Conservation (phyloP, 352 stramenopile genomes). For the Globisporangium viniferum region DNA sequence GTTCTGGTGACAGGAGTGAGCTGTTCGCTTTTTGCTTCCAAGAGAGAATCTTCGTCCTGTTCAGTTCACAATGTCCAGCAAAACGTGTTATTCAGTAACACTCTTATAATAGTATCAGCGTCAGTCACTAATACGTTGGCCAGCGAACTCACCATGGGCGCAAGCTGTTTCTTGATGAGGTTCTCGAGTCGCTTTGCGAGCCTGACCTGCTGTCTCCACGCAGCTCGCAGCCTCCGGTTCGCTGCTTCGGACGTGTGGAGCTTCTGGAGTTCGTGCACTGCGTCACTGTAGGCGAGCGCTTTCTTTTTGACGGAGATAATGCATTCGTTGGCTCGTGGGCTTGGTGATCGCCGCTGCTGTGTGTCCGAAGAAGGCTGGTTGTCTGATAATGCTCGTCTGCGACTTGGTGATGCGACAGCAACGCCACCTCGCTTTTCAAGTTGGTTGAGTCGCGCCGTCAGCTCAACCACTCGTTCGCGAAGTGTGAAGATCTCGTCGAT, state of each 20-base stretch:
- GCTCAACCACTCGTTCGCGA: slow-evolving; percentile 1
- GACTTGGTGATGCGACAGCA: neutral
- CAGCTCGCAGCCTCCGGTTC: slow-evolving; percentile 37
- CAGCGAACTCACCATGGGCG: neutral
- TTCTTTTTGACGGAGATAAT: neutral
- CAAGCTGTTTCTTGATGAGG: slow-evolving; percentile 27
- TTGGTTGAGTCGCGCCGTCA: neutral
- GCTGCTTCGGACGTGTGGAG: slow-evolving; percentile 33
- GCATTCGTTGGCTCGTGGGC: neutral
- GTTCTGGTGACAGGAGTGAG: neutral
- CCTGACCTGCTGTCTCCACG: slow-evolving; percentile 36
- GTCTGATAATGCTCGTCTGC: neutral
- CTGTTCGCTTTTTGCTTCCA: neutral
- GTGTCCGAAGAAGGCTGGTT: neutral
- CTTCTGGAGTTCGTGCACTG: slow-evolving; percentile 36
- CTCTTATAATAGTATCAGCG: neutral
- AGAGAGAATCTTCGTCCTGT: neutral
- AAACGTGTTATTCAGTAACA: neutral
- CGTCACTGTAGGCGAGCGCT: slow-evolving; percentile 29
- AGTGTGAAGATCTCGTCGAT: slow-evolving; percentile 8
- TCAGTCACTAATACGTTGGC: neutral
- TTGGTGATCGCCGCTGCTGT: too few relatives aligned
- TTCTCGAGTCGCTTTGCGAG: slow-evolving; percentile 39
- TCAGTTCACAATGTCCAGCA: neutral
- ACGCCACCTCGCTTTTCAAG: neutral